phyloP scores from a whole-genome alignment of 2,329 filamentous ascomycete genomes.

The Tolypocladium amazonense region DNA sequence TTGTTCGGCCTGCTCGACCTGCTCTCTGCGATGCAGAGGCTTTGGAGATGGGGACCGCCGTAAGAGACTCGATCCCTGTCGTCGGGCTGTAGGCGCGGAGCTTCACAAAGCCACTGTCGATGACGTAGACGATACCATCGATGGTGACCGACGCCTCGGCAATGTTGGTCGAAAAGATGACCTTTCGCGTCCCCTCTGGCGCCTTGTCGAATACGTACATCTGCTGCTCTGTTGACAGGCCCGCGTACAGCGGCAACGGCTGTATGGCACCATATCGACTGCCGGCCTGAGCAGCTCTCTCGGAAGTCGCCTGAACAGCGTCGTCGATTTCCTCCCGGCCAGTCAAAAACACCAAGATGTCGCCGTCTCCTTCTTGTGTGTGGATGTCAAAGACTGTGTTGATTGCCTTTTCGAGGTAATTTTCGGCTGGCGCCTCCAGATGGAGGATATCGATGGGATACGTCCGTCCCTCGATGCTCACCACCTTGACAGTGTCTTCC shows the following conservation, averaged over 20 bases:
- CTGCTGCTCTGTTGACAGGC: slow-evolving; percentile 80
- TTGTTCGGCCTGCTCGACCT: slow-evolving; percentile 80
- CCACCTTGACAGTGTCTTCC: slow-evolving; percentile 38
- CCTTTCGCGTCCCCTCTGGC: slow-evolving; percentile 73
- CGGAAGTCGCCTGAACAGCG: slow-evolving; percentile 67
- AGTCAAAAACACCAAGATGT: slow-evolving; percentile 85
- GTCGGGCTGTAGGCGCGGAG: slow-evolving; percentile 73
- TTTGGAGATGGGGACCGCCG: slow-evolving; percentile 72
- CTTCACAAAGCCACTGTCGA: slow-evolving; percentile 89
- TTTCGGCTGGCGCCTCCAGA: slow-evolving; percentile 63
- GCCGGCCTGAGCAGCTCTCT: slow-evolving; percentile 53
- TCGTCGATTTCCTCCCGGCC: slow-evolving; percentile 88
- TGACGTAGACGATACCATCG: slow-evolving; percentile 79
- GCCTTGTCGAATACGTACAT: slow-evolving; percentile 89
- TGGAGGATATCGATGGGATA: slow-evolving; percentile 85
- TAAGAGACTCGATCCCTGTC: slow-evolving; percentile 81
- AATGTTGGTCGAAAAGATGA: slow-evolving; percentile 91
- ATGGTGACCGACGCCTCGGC: slow-evolving; percentile 95
- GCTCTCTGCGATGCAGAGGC: slow-evolving; percentile 88
- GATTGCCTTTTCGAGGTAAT: slow-evolving; percentile 78
- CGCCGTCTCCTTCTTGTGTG: slow-evolving; percentile 65
- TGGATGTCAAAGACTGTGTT: slow-evolving; percentile 85
- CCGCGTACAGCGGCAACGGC: slow-evolving; percentile 72
- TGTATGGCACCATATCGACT: slow-evolving; percentile 16
- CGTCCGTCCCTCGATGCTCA: slow-evolving; percentile 78